phyloP scores from a whole-genome alignment of 768 basidiomycete genomes.

The Porphyrellus cyaneotinctus region DNA sequence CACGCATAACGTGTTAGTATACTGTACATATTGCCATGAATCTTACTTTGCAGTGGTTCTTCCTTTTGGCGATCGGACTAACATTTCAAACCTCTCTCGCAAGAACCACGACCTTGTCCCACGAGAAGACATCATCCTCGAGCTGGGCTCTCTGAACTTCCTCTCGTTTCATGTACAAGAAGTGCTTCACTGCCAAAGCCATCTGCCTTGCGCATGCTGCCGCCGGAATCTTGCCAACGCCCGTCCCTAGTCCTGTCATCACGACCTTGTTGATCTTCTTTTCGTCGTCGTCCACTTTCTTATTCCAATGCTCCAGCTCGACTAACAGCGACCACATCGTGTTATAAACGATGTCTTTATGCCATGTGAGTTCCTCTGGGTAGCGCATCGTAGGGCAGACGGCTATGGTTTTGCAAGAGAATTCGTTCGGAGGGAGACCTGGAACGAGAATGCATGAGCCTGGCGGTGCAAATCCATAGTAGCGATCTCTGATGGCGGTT shows the following conservation, averaged over 20 bases:
- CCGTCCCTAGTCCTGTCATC: slow-evolving; percentile 5
- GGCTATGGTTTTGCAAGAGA: slow-evolving; percentile 18
- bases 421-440: slow-evolving; percentile 1
- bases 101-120: slow-evolving; percentile 1
- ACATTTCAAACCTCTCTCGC: neutral
- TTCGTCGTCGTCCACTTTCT: neutral
- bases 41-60: no score
- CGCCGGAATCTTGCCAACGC: neutral
- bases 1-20: no score
- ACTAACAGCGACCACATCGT: slow-evolving; percentile 31
- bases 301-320: slow-evolving; percentile 26
- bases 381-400: slow-evolving; percentile 34
- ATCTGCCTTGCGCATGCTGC: slow-evolving; percentile 1
- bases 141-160: neutral
- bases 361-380: slow-evolving; percentile 27
- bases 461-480: slow-evolving; percentile 7
- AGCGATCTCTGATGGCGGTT: neutral
- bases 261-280: slow-evolving; percentile 3
- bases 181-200: slow-evolving; percentile 7
- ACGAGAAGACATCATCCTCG: neutral
- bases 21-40: neutral
- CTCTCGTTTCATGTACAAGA: neutral
- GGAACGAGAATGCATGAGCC: slow-evolving; percentile 4
- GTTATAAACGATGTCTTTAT: slow-evolving; percentile 34
- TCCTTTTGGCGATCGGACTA: no score